Conservation (phyloP, 208 protist genomes). For the Crithidia thermophila region DNA sequence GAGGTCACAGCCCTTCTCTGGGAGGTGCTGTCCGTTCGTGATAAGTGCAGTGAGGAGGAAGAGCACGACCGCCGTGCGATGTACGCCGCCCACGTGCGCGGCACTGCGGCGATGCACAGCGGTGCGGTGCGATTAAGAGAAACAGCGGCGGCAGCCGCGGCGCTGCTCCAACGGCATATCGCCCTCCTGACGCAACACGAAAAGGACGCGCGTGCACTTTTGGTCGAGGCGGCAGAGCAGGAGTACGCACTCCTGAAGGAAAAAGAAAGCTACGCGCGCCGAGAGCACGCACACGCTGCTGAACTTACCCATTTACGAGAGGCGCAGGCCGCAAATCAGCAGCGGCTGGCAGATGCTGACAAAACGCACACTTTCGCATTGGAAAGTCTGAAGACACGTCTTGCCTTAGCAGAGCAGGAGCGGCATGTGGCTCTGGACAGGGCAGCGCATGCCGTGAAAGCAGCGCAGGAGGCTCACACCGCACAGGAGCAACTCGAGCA, state of each 20-base stretch:
- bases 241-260: too few relatives aligned
- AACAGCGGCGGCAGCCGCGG: too few relatives aligned
- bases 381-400: background rate
- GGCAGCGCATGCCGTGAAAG: constrained; percentile 1
- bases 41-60: background rate
- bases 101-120: background rate
- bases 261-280: too few relatives aligned
- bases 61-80: background rate
- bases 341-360: background rate
- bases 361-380: background rate
- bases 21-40: constrained; percentile 1
- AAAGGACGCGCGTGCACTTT: background rate
- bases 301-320: too few relatives aligned
- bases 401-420: constrained; percentile 1
- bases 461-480: constrained; percentile 3
- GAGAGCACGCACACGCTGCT: too few relatives aligned
- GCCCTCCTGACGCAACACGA: too few relatives aligned
- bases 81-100: background rate
- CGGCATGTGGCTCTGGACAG: background rate
- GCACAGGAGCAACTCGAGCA: constrained; percentile 4
- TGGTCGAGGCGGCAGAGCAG: background rate
- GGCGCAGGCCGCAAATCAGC: background rate
- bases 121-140: background rate
- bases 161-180: too few relatives aligned
- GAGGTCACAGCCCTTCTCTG: background rate